Base-by-base conservation (phyloP, 2,329 filamentous ascomycete species). In the Cephalotrichum gorgonifer region DNA sequence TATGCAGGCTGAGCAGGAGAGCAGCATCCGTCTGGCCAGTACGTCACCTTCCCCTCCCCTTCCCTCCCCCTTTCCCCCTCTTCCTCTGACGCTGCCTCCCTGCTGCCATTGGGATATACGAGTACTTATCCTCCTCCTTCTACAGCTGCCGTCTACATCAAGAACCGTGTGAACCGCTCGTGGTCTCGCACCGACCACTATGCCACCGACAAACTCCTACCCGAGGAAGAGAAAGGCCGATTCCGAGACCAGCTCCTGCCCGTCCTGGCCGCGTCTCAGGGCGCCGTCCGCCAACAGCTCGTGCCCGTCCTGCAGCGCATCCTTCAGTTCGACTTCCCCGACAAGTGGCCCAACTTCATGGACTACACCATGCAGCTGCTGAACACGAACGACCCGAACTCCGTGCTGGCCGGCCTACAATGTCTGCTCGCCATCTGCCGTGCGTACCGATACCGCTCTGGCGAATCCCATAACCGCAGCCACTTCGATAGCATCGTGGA, bases 401-500 rank as follows among this genome's bases (percentile, higher is more conserved):
- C 88, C 0, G 89, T 97, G 47, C 89, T 95, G 57, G 90, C 93
- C 8, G 93, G 93, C 41, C 74, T 97, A 56, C 91, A 97, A 69
- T 97, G 93, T 63, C 74, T 98, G 57, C 75, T 97, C 55, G 89
- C 91, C 48, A 90, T 97, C 60, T 97, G 91, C 75, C 85, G 90
- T 52, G 89, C 94, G 50, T 98, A 96, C 70, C 76, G 93, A 54
- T 97, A 95, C 74, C 96, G 95, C 73, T 73, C 78, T 0, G 79
- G 81, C 44, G 87, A 88, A 43, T 87, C 87, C 62, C 83, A 83
- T 51, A 78, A 75, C 61, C 76, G 90, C 61, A 77, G 78, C 45
- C 89, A 97, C 62, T 94, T 98, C 60, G 90, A 96, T 66, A 89
- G 88, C 68, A 95, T 98, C 58, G 86, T 97, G 53, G 86, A 89